Conservation (phyloP, 257 asterid genomes). For the Solanum tacnaense region DNA sequence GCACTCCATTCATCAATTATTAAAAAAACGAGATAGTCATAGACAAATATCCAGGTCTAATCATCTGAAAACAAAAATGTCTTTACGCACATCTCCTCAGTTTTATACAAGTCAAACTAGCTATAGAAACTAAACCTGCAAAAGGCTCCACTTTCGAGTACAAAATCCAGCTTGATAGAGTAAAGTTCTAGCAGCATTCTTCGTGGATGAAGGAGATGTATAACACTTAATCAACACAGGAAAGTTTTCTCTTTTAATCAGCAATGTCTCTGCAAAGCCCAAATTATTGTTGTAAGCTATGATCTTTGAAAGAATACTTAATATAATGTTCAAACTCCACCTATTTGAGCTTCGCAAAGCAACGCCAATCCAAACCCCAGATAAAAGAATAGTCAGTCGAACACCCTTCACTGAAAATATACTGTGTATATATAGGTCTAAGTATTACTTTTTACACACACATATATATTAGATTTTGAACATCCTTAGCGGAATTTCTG, state of each 20-base stretch:
- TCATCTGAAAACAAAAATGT: neutral
- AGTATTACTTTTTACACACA: neutral
- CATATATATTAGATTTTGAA: neutral
- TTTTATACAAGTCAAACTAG: neutral
- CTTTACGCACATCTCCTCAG: neutral
- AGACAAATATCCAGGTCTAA: neutral
- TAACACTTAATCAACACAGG: constrained; percentile 18
- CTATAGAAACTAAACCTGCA: constrained; percentile 32
- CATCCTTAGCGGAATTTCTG: neutral
- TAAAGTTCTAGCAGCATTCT: constrained; percentile 19
- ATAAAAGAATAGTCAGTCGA: neutral
- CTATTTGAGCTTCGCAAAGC: neutral
- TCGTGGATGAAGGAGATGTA: constrained; percentile 14
- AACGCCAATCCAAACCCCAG: neutral
- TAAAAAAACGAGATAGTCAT: neutral
- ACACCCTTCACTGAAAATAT: neutral
- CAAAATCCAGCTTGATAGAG: constrained; percentile 11
- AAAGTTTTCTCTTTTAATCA: constrained; percentile 17
- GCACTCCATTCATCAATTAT: neutral
- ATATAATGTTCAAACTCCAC: neutral
- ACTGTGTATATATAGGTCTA: neutral
- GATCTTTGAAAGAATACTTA: neutral
- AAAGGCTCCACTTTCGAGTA: constrained; percentile 21
- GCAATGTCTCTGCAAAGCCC: constrained; percentile 28
- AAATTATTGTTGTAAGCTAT: neutral